A percentile compares a stretch with the other conserved stretches of the same genome.
phyloP scores from a whole-genome alignment of 2,329 filamentous ascomycete species.

The Claviceps lovelessii region DNA sequence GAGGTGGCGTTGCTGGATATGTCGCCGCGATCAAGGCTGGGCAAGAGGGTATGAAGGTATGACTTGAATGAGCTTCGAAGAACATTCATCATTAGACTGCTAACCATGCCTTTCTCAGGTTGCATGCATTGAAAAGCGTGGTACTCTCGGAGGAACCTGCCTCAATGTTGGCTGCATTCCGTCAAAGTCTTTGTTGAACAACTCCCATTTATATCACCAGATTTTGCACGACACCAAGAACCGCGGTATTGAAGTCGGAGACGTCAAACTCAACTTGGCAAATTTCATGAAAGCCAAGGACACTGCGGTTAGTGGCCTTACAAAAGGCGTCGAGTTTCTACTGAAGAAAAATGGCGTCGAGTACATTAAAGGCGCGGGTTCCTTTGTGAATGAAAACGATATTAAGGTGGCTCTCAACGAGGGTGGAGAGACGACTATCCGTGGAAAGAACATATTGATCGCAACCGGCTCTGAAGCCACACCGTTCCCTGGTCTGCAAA shows the following conservation, averaged over 20 bases:
- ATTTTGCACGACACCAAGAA: constrained; percentile 93
- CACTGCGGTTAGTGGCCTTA: constrained; percentile 70
- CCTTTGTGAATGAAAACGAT: constrained; percentile 80
- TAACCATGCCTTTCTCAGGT: constrained; percentile 40
- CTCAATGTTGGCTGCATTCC: constrained; percentile 98
- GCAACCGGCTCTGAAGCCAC: constrained; percentile 92
- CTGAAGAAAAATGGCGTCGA: constrained; percentile 99
- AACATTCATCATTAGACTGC: not conserved
- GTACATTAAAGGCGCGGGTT: constrained; percentile 86
- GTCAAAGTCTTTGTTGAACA: constrained; percentile 96
- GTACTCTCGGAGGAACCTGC: constrained; percentile 87
- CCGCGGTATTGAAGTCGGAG: constrained; percentile 91
- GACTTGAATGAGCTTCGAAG: not conserved
- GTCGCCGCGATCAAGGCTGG: constrained; percentile 98
- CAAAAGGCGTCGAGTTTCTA: constrained; percentile 94
- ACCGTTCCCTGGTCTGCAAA: constrained; percentile 86
- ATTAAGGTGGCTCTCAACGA: constrained; percentile 82
- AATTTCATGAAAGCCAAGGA: constrained; percentile 99
- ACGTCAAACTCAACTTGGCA: constrained; percentile 88
- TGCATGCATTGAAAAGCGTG: constrained; percentile 96
- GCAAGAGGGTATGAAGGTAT: constrained; percentile 89
- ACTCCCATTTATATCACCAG: constrained; percentile 96
- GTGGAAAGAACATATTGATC: constrained; percentile 95
- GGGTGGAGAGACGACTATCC: constrained; percentile 74
- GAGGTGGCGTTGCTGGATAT: constrained; percentile 95